A percentile compares a stretch with the other conserved stretches of the same genome.
These are phyloP conservation scores for Phyllostachys edulis DNA, from an alignment of 176 grass and related monocot species.

Conservation along the genomic window DNA sequence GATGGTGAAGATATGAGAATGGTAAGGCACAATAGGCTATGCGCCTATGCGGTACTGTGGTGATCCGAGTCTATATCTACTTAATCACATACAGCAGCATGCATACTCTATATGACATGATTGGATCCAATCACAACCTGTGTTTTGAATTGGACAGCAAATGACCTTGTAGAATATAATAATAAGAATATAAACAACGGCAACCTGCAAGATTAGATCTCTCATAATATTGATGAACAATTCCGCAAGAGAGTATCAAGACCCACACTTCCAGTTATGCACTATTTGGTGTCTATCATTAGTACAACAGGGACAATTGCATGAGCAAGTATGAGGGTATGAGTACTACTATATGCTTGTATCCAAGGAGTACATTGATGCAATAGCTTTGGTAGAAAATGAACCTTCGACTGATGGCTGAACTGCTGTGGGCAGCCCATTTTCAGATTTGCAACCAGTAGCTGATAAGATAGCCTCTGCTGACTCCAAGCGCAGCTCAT, in stretches of 20 bases:
- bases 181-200: neutral
- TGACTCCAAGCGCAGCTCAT: conserved; percentile 57
- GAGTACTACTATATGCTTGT: neutral
- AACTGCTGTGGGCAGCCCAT: conserved; percentile 21
- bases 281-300: neutral
- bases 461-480: conserved; percentile 40
- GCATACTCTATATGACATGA: neutral
- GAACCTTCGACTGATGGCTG: conserved; percentile 45
- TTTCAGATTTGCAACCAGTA: conserved; percentile 41
- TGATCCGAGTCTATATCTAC: neutral
- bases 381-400: neutral
- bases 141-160: neutral
- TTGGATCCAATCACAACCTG: neutral
- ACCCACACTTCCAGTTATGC: neutral
- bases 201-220: neutral
- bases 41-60: neutral
- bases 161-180: neutral
- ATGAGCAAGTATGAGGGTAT: neutral
- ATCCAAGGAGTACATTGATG: neutral
- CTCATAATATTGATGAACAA: neutral
- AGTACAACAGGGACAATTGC: neutral
- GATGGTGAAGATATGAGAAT: neutral
- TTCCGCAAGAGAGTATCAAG: neutral
- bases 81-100: neutral
- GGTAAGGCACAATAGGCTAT: neutral